Conservation (phyloP, 495 filamentous ascomycete genomes). For the Amniculicola lignicola region DNA sequence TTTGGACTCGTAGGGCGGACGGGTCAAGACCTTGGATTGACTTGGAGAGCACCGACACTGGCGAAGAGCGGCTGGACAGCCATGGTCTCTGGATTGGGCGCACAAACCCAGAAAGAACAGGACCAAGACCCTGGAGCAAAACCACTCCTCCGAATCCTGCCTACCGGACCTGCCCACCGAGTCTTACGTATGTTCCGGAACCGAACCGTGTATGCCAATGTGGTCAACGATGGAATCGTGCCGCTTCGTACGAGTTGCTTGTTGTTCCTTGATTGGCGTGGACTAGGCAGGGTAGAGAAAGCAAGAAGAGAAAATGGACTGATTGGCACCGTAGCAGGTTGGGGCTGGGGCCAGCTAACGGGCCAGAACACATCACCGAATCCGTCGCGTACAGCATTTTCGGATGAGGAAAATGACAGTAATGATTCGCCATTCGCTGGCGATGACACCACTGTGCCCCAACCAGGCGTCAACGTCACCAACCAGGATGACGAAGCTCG, state of each 20-base stretch:
- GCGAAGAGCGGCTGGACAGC: conserved; percentile 84
- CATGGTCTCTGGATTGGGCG: conserved; percentile 72
- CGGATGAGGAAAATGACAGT: conserved; percentile 31
- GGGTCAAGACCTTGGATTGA: conserved; percentile 89
- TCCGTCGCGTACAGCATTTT: conserved; percentile 37
- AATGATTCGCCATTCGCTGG: conserved; percentile 29
- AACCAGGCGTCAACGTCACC: conserved; percentile 54
- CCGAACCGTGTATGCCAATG: conserved; percentile 92
- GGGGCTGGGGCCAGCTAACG: conserved; percentile 93
- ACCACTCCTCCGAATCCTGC: conserved; percentile 83
- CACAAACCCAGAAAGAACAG: conserved; percentile 58
- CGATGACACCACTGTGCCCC: conserved; percentile 51
- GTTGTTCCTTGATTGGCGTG: conserved; percentile 96
- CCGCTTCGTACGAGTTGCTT: conserved; percentile 91
- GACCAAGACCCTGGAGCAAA: conserved; percentile 76
- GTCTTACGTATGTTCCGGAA: conserved; percentile 84
- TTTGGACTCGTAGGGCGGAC: conserved; percentile 93
- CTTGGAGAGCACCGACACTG: conserved; percentile 84
- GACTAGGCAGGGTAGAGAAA: conserved; percentile 88
- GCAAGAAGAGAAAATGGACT: conserved; percentile 86
- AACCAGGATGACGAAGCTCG: conserved; percentile 51
- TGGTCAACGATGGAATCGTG: conserved; percentile 98
- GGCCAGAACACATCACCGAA: conserved; percentile 66
- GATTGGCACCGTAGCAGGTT: conserved; percentile 85
- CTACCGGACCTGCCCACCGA: conserved; percentile 86